Percentiles rank a stretch among this genome's conserved stretches.
These are phyloP conservation scores for Ceratobasidium sp. DNA, from an alignment of 1,284 basidiomycete genomes.

Conservation along the genomic window DNA sequence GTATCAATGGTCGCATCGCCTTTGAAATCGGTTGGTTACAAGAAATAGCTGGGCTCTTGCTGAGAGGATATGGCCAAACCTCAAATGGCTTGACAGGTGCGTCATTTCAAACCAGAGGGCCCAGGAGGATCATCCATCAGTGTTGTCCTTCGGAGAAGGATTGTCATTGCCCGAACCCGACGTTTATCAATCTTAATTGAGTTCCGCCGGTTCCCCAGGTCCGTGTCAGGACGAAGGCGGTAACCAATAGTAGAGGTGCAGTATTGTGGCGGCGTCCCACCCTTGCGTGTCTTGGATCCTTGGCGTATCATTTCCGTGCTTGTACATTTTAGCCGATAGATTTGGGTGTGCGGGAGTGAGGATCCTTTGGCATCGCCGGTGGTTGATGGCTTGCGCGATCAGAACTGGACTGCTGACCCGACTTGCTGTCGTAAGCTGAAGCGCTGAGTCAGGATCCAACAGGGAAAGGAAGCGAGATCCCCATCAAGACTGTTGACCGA, in stretches of 20 bases:
- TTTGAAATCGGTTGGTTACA: slow-evolving; percentile 8
- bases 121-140: neutral
- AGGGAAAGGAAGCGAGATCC: neutral
- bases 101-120: neutral
- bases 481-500: neutral
- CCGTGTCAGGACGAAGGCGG: neutral
- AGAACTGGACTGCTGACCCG: neutral
- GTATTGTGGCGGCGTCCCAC: neutral
- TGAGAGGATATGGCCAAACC: no score
- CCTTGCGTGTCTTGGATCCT: neutral
- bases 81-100: neutral
- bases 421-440: neutral
- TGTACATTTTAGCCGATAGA: neutral
- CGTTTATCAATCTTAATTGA: neutral
- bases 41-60: neutral
- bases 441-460: neutral
- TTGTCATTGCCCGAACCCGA: neutral
- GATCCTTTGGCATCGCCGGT: neutral
- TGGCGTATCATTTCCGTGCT: neutral
- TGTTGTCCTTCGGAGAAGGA: neutral
- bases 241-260: no score
- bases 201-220: neutral
- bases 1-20: neutral
- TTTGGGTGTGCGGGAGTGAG: neutral
- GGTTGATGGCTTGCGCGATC: neutral